Evolutionary conservation across 202 grass and related monocot genomes (phyloP), one percentile per base, ranked within the genome.

Genomic region (Schoenoplectus tabernaemontani): DNA sequence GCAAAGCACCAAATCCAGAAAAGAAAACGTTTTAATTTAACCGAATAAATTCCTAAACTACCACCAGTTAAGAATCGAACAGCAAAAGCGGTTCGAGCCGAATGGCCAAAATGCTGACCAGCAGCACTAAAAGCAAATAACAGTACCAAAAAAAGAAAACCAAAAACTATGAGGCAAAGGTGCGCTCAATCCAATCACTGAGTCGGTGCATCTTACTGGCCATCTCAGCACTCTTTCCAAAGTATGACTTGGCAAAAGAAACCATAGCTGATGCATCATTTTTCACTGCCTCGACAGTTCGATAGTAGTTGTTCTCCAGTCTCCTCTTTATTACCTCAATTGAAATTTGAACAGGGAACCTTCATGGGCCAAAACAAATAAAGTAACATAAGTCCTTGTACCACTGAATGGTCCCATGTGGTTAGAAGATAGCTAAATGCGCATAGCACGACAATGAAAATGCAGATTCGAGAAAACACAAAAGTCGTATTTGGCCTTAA

Each of bases 251-350:
- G 0, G 88, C 83, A 83, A 93, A 87, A 50, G 64, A 76, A 86
- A 94, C 57, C 91, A 94, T 92, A 59, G 93, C 89, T 30, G 43
- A 72, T 28, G 86, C 86, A 81, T 98, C 95, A 76, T 94, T 89
- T 82, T 78, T 83, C 46, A 94, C 83, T 57, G 95, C 91, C 46
- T 92, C 91, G 59, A 90, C 51, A 62, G 87, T 94, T 65, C 89
- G 89, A 84, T 92, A 92, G 81, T 94, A 94, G 78, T 90, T 87
- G 30, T 86, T 98, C 23, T 88, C 83, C 39, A 94, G 78, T 82
- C 91, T 94, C 86, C 67, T 90, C 78, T 87, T 94, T 76, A 98
- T 94, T 66, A 93, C 91, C 81, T 94, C 95, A 72, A 92, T 44
- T 9, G 95, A 92, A 83, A 97, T 88, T 28, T 85, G 95, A 83